phyloP scores from a whole-genome alignment of 2,329 filamentous ascomycete genomes.

The Pseudogymnoascus sp. region DNA sequence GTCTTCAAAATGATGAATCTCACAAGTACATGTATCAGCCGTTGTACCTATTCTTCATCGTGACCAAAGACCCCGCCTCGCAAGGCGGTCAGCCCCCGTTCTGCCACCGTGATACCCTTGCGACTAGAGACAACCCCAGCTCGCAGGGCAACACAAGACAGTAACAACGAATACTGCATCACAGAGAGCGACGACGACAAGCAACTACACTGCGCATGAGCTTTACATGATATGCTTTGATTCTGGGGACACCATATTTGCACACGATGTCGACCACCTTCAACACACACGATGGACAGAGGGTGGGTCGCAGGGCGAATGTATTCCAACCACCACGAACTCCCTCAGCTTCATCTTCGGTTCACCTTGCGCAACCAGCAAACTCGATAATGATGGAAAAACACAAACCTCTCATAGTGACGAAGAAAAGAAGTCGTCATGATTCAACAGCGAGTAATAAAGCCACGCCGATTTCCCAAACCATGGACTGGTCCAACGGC shows the following conservation, averaged over 20 bases:
- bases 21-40: neutral
- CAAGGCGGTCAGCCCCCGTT: conserved; percentile 2
- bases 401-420: neutral
- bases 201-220: neutral
- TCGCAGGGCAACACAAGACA: conserved; percentile 5
- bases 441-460: conserved; percentile 17
- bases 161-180: neutral
- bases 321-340: conserved; percentile 40
- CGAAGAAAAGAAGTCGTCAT: conserved; percentile 20
- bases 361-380: conserved; percentile 25
- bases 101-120: conserved; percentile 3
- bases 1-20: conserved; percentile 1
- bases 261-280: conserved; percentile 9
- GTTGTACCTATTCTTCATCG: conserved; percentile 2
- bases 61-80: conserved; percentile 7
- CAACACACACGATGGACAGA: conserved; percentile 10
- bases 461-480: conserved; percentile 13
- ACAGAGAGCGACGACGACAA: neutral
- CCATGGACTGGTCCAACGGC: conserved; percentile 11
- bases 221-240: conserved; percentile 2
- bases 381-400: conserved; percentile 7
- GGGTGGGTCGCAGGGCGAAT: conserved; percentile 21
- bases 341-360: conserved; percentile 31
- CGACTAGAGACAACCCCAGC: neutral
- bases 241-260: neutral